Evolutionary conservation across 2,329 filamentous ascomycete species (phyloP).

Genomic region (Colletotrichum zoysiae): DNA sequence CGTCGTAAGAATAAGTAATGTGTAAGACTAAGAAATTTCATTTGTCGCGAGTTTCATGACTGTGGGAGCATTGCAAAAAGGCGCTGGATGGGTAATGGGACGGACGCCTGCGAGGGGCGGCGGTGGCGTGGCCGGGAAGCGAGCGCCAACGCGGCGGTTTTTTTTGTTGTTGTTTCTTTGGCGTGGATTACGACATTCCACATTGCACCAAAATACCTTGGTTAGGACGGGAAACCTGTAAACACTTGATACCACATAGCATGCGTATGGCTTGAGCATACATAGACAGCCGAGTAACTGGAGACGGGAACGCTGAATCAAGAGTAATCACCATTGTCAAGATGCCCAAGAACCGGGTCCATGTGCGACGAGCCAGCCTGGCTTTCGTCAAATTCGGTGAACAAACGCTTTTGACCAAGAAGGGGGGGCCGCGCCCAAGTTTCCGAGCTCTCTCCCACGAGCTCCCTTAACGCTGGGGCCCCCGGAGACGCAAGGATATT

Average conservation of each 20-base stretch:
- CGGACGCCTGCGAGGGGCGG: background rate
- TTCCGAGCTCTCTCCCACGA: background rate
- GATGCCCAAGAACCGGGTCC: too few relatives aligned
- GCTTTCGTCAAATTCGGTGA: background rate
- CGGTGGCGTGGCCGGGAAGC: background rate
- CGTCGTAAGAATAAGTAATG: conserved; percentile 28
- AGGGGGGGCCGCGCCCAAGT: too few relatives aligned
- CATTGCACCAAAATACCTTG: conserved; percentile 29
- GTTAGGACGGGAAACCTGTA: conserved; percentile 20
- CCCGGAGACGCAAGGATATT: conserved; percentile 2
- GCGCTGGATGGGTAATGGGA: background rate
- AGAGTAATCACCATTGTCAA: background rate
- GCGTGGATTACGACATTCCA: conserved; percentile 31
- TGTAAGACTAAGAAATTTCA: conserved; percentile 26
- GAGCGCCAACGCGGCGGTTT: background rate
- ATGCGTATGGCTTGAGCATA: conserved; percentile 20
- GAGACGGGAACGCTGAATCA: background rate
- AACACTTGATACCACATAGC: conserved; percentile 36
- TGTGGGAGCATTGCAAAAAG: conserved; percentile 4
- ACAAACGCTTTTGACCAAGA: background rate
- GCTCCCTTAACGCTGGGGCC: background rate
- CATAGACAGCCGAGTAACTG: conserved; percentile 10
- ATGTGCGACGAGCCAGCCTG: background rate
- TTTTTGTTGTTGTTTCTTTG: background rate
- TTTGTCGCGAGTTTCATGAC: conserved; percentile 10